A percentile compares a stretch with the other conserved stretches of the same genome.
Evolutionary conservation across 2,329 filamentous ascomycete genomes (phyloP).

Genomic region (Parastagonospora nodorum): DNA sequence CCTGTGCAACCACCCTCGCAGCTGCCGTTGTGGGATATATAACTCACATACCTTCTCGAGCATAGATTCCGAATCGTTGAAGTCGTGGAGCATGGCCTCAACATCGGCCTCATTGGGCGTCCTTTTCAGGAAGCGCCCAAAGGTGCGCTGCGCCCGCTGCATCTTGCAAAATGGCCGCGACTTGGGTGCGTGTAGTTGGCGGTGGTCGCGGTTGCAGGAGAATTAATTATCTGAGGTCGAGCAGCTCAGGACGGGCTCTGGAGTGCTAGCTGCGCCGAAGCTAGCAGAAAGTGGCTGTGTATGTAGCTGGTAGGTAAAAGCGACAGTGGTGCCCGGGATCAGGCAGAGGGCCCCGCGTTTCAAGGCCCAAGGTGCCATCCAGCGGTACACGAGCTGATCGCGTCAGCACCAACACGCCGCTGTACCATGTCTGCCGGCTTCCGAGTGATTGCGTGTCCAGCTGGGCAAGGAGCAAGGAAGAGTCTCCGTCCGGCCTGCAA

Average conservation of each 20-base stretch:
- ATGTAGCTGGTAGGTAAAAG: background rate
- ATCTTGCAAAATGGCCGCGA: conserved; percentile 52
- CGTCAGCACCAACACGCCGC: too few relatives aligned
- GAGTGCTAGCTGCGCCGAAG: conserved; percentile 6
- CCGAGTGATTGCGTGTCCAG: conserved; percentile 2
- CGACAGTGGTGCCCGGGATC: background rate
- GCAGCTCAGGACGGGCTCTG: background rate
- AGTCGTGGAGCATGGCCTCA: conserved; percentile 75
- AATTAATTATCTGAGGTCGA: too few relatives aligned
- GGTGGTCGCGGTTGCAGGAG: too few relatives aligned
- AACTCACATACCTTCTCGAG: conserved; percentile 66
- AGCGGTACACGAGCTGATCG: too few relatives aligned
- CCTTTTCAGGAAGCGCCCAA: conserved; percentile 72
- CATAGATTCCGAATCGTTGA: conserved; percentile 77
- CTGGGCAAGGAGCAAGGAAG: background rate
- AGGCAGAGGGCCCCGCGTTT: background rate
- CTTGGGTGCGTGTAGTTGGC: conserved; percentile 5
- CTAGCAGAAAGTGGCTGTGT: conserved; percentile 4
- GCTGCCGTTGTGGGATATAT: background rate
- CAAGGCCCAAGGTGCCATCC: background rate
- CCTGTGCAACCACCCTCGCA: conserved; percentile 2
- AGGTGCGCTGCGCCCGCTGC: conserved; percentile 75
- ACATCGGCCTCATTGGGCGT: conserved; percentile 79
- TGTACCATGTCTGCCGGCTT: background rate
- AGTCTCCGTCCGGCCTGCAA: too few relatives aligned